phyloP scores from a whole-genome alignment of 495 filamentous ascomycete species.

The Podospora appendiculata region DNA sequence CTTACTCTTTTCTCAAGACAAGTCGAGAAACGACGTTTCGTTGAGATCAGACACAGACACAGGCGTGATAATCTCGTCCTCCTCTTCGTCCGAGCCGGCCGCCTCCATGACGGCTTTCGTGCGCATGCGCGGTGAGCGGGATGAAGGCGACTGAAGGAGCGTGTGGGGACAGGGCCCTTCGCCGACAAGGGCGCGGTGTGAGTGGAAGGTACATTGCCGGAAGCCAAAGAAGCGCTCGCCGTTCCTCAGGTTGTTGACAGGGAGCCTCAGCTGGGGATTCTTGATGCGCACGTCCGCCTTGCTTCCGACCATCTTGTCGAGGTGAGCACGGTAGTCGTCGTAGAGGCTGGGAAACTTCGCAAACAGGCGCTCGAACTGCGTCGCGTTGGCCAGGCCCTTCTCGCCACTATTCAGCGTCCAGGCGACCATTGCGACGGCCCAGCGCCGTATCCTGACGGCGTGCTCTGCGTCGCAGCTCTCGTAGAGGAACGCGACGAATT shows the following conservation, averaged over 20 bases:
- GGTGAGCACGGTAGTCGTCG: slow-evolving; percentile 35
- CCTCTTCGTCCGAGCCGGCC: slow-evolving; percentile 13
- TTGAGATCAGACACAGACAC: slow-evolving; percentile 17
- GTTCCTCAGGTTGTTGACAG: slow-evolving; percentile 34
- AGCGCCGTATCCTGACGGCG: slow-evolving; percentile 34
- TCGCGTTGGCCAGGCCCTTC: slow-evolving; percentile 6
- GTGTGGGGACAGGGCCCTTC: slow-evolving; percentile 35
- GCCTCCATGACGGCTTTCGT: slow-evolving; percentile 7
- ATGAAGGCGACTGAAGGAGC: background rate
- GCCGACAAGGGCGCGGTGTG: slow-evolving; percentile 34
- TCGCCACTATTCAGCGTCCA: slow-evolving; percentile 30
- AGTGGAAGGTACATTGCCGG: slow-evolving; percentile 41
- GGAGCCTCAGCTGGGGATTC: slow-evolving; percentile 41
- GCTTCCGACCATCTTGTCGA: slow-evolving; percentile 31
- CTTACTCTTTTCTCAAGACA: slow-evolving; percentile 10
- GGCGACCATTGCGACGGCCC: slow-evolving; percentile 43
- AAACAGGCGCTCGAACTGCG: slow-evolving; percentile 28
- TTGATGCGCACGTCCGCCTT: slow-evolving; percentile 38
- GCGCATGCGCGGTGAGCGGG: background rate
- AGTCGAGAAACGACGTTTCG: slow-evolving; percentile 18
- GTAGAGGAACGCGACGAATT: slow-evolving; percentile 36
- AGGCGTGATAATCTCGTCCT: slow-evolving; percentile 13
- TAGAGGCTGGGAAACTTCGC: slow-evolving; percentile 25
- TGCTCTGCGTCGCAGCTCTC: slow-evolving; percentile 32
- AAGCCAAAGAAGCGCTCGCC: slow-evolving; percentile 42